Conservation (phyloP, 305 asterid species). For the Galium porrigens region DNA sequence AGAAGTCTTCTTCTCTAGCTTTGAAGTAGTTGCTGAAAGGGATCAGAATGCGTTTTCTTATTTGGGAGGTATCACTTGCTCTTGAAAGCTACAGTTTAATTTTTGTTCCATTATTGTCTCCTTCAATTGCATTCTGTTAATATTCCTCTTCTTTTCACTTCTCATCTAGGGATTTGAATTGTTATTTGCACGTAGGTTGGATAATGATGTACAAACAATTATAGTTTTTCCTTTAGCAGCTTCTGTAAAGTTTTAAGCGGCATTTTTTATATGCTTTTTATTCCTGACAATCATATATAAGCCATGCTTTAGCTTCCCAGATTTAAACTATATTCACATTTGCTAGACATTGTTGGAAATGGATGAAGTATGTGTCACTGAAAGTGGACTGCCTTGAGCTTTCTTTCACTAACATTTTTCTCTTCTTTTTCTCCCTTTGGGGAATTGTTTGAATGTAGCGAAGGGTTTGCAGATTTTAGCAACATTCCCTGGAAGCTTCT, state of each 20-base stretch:
- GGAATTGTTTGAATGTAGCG: conserved; percentile 38
- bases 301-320: background rate
- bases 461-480: conserved; percentile 74
- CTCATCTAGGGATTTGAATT: background rate
- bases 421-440: conserved; percentile 10
- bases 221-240: background rate
- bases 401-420: conserved; percentile 11
- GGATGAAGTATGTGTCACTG: background rate
- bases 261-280: background rate
- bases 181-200: background rate
- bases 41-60: conserved; percentile 30
- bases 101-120: background rate
- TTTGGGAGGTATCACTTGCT: conserved; percentile 35
- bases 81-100: background rate
- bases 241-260: background rate
- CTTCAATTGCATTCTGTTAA: background rate
- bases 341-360: background rate
- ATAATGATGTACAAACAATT: background rate
- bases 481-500: conserved; percentile 60
- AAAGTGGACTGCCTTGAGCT: background rate
- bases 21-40: conserved; percentile 33
- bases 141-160: background rate
- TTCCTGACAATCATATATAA: background rate
- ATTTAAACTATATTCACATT: background rate
- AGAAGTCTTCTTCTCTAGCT: conserved; percentile 33